Conservation (phyloP, 2,329 filamentous ascomycete species). For the Apiospora malaysiana region DNA sequence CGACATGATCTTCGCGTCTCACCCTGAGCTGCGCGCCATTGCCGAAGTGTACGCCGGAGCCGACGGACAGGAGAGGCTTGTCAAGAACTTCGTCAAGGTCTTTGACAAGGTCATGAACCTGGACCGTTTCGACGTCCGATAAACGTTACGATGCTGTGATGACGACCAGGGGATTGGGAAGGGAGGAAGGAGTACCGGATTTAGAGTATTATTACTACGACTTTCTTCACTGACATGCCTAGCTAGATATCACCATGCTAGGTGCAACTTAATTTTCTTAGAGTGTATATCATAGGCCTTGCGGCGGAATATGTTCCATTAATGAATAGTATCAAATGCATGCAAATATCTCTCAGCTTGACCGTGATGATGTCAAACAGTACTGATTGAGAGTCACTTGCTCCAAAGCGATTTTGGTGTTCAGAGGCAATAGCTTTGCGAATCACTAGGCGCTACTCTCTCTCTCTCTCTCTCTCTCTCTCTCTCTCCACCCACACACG, state of each 20-base stretch:
- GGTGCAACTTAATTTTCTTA: neutral
- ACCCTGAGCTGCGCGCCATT: slow-evolving; percentile 74
- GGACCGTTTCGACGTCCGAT: slow-evolving; percentile 70
- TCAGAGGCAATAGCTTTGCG: no score
- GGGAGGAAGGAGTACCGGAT: neutral
- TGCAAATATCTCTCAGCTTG: no score
- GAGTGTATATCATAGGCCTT: slow-evolving; percentile 14
- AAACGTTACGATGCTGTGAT: neutral
- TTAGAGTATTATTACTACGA: neutral
- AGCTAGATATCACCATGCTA: neutral
- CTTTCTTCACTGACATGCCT: neutral
- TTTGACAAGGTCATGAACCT: slow-evolving; percentile 80
- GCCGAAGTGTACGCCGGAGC: slow-evolving; percentile 71
- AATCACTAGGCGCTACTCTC: no score
- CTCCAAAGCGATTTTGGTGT: no score
- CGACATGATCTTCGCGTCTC: slow-evolving; percentile 76
- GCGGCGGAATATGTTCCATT: neutral
- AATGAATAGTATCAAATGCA: slow-evolving; percentile 3
- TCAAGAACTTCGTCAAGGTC: slow-evolving; percentile 72
- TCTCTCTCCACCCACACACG: neutral
- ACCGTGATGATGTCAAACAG: neutral
- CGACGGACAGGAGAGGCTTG: slow-evolving; percentile 68
- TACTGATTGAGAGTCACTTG: no score
- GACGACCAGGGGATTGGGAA: neutral
- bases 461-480: no score